These are phyloP conservation scores for Aspergillus jensenii DNA, from an alignment of 2,329 filamentous ascomycete species.

Conservation along the genomic window DNA sequence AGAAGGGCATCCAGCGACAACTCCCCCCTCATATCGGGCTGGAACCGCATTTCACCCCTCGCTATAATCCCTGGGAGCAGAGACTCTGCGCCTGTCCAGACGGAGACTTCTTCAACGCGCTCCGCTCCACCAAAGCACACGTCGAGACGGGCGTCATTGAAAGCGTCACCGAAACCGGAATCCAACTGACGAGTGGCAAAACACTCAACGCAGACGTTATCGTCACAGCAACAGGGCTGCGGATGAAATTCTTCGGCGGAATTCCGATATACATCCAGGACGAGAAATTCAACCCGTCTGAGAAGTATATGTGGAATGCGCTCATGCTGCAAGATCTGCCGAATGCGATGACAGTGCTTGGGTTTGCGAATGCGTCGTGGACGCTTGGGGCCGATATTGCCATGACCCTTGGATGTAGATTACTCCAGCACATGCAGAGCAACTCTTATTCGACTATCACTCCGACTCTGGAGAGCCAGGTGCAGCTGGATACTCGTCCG, in stretches of 20 bases:
- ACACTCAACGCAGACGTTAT: constrained; percentile 35
- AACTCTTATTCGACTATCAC: no score
- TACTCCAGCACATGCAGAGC: no score
- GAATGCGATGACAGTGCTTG: no score
- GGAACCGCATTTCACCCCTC: constrained; percentile 62
- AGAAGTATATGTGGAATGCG: constrained; percentile 31
- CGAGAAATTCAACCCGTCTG: constrained; percentile 16
- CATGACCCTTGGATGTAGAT: no score
- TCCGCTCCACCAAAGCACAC: constrained; percentile 47
- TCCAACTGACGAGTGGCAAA: constrained; percentile 44
- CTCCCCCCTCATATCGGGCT: constrained; percentile 55
- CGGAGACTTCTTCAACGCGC: constrained; percentile 55
- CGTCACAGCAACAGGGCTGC: constrained; percentile 41
- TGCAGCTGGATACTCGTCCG: no score
- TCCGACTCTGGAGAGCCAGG: no score
- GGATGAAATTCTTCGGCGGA: constrained; percentile 32
- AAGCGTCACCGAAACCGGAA: constrained; percentile 44
- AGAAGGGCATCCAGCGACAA: constrained; percentile 41
- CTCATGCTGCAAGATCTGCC: no score
- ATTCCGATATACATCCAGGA: constrained; percentile 30
- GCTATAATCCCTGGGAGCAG: constrained; percentile 68
- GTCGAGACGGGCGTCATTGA: constrained; percentile 55
- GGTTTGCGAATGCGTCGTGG: no score
- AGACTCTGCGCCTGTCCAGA: constrained; percentile 66
- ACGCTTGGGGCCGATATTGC: no score